Conservation (phyloP, 805 yeast species). For the Pichia phayaonensis region DNA sequence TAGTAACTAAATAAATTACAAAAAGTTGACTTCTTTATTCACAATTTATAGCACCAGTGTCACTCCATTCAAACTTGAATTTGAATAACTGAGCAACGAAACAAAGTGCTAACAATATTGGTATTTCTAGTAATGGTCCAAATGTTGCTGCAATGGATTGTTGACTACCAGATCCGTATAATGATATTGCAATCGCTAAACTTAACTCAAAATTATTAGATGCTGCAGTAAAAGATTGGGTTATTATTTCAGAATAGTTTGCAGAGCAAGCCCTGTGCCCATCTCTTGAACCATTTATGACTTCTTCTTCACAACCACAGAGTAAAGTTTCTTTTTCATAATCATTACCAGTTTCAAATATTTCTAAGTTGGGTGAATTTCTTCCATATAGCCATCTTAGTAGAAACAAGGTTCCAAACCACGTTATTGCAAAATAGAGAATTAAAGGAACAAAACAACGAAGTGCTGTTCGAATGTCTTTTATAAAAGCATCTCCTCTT, state of each 20-base stretch:
- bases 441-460: slow-evolving; percentile 43
- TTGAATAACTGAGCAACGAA: slow-evolving; percentile 31
- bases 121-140: slow-evolving; percentile 55
- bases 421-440: slow-evolving; percentile 39
- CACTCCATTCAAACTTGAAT: slow-evolving; percentile 25
- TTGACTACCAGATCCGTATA: slow-evolving; percentile 46
- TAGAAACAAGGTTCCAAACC: slow-evolving; percentile 37
- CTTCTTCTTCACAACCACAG: slow-evolving; percentile 35
- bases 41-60: slow-evolving; percentile 4
- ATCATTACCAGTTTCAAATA: slow-evolving; percentile 6
- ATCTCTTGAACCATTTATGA: slow-evolving; percentile 13
- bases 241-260: slow-evolving; percentile 33
- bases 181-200: slow-evolving; percentile 44
- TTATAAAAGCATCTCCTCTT: slow-evolving; percentile 40
- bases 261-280: slow-evolving; percentile 31
- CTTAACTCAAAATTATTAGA: slow-evolving; percentile 53
- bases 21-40: too few species aligned
- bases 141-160: slow-evolving; percentile 53
- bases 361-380: slow-evolving; percentile 9
- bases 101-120: slow-evolving; percentile 36
- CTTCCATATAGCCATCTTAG: slow-evolving; percentile 26
- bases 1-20: too few species aligned
- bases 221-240: slow-evolving; percentile 51
- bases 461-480: slow-evolving; percentile 41
- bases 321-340: slow-evolving; percentile 11